These are phyloP conservation scores for Auriscalpium microsporum DNA, from an alignment of 768 basidiomycete genomes.

Conservation along the genomic window DNA sequence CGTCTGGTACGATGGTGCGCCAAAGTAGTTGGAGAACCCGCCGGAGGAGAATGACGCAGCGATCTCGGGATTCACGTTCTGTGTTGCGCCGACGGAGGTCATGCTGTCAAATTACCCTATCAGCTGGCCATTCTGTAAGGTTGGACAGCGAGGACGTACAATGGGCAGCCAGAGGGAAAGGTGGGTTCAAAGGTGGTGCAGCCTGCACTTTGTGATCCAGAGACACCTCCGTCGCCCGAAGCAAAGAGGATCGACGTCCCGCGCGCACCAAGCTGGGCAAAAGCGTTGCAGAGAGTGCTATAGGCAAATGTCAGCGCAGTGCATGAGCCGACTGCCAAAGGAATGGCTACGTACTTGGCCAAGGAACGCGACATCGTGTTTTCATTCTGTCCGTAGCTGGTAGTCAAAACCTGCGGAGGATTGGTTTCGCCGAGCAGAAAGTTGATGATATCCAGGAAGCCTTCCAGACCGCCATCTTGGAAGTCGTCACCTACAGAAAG, in stretches of 20 bases:
- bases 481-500: conserved; percentile 24
- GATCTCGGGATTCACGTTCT: conserved; percentile 19
- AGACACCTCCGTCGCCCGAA: conserved; percentile 15
- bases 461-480: conserved; percentile 21
- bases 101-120: conserved; percentile 9
- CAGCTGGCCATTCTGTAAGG: no score
- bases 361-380: neutral
- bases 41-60: conserved; percentile 16
- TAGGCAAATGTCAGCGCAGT: no score
- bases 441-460: conserved; percentile 26
- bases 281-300: conserved; percentile 8
- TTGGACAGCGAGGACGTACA: conserved; percentile 4
- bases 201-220: conserved; percentile 3
- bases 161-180: conserved; percentile 15
- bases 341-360: neutral
- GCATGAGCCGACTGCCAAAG: no score
- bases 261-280: conserved; percentile 4
- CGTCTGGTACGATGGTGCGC: conserved; percentile 9
- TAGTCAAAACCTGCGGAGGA: conserved; percentile 1
- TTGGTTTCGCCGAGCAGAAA: conserved; percentile 12
- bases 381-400: neutral
- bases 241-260: conserved; percentile 8
- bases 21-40: conserved; percentile 17
- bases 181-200: conserved; percentile 11
- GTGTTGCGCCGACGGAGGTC: conserved; percentile 20